These are phyloP conservation scores for Tilletia horrida DNA, from an alignment of 1,284 basidiomycete genomes.

Conservation along the genomic window DNA sequence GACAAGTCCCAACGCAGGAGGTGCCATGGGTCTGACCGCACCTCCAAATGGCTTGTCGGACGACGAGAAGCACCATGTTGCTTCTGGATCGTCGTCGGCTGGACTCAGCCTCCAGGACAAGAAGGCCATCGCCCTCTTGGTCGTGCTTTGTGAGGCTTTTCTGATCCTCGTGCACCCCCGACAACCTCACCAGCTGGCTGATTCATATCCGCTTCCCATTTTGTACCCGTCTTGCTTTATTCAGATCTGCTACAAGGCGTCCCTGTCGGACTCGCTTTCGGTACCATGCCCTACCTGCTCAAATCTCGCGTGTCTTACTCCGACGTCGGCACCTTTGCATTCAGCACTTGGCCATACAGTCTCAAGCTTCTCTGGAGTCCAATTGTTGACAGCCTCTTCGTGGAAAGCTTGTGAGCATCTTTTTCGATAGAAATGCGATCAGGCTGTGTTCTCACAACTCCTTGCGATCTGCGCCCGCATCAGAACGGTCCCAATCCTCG, in stretches of 20 bases:
- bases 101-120: slow-evolving; percentile 64
- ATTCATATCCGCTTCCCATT: neutral
- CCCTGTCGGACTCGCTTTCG: slow-evolving; percentile 72
- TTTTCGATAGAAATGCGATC: neutral
- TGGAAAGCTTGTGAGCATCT: slow-evolving; percentile 59
- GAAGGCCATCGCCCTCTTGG: slow-evolving; percentile 77
- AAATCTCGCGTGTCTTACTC: slow-evolving; percentile 93
- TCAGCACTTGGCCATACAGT: slow-evolving; percentile 93
- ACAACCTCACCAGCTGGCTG: neutral
- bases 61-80: neutral
- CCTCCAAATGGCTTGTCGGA: neutral
- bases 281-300: slow-evolving; percentile 93
- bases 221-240: neutral
- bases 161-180: neutral
- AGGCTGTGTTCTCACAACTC: neutral
- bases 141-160: slow-evolving; percentile 73
- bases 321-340: slow-evolving; percentile 88
- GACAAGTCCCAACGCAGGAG: neutral
- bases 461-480: neutral
- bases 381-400: slow-evolving; percentile 88
- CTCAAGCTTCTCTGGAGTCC: slow-evolving; percentile 97
- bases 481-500: slow-evolving; percentile 10
- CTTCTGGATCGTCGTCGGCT: neutral
- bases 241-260: slow-evolving; percentile 88
- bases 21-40: neutral